These are phyloP conservation scores for Rhynchospora breviuscula DNA, from an alignment of 176 grass and related monocot species.

Conservation along the genomic window DNA sequence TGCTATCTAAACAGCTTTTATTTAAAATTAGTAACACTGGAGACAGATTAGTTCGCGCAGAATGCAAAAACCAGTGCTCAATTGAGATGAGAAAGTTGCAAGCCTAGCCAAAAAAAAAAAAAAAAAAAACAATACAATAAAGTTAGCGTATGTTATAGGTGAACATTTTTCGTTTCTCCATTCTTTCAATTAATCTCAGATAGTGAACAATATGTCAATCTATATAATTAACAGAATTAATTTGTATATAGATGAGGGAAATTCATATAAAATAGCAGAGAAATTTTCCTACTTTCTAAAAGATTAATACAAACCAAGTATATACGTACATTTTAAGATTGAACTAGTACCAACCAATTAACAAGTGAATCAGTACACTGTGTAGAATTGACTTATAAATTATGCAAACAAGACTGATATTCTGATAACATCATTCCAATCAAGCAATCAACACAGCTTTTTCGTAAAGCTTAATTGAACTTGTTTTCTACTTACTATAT, in stretches of 20 bases:
- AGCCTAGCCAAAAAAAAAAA: no score
- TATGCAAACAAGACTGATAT: neutral
- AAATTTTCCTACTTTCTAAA: neutral
- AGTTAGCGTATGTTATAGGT: neutral
- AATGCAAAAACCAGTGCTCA: neutral
- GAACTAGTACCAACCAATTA: neutral
- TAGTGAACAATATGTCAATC: no score
- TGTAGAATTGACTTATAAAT: neutral
- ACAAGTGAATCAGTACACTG: neutral
- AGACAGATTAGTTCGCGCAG: neutral
- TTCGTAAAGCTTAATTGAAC: neutral
- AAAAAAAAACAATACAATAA: neutral
- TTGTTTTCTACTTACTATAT: neutral
- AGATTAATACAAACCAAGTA: neutral
- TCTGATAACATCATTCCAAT: neutral
- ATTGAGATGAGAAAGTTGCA: neutral
- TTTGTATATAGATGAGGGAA: neutral
- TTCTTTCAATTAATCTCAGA: no score
- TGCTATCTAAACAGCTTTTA: neutral
- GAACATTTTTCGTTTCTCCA: neutral
- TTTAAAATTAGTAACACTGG: neutral
- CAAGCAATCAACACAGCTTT: neutral
- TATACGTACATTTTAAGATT: neutral
- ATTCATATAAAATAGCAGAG: neutral
- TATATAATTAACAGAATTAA: neutral